phyloP scores from a whole-genome alignment of 164 flowering plant species.

The Umbilicus rupestris region DNA sequence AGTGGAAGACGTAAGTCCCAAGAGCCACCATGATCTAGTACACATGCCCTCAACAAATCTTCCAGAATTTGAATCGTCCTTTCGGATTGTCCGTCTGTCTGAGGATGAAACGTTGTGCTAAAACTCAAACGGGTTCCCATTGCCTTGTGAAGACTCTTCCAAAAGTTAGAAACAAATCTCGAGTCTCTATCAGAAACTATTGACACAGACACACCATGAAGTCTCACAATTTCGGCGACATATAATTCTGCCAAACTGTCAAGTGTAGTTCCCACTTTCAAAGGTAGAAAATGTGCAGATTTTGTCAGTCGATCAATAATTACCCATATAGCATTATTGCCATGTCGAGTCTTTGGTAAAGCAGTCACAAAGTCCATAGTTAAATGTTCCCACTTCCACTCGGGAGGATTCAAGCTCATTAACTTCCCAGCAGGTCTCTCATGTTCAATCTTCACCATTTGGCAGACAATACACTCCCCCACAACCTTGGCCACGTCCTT shows the following conservation, averaged over 20 bases:
- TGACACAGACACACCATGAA: not conserved
- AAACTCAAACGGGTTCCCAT: not conserved
- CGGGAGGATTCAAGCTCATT: not conserved
- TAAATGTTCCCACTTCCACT: too few relatives aligned
- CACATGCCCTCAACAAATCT: not conserved
- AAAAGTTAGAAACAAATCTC: not conserved
- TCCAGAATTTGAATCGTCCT: not conserved
- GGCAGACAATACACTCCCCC: not conserved
- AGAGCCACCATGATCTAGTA: too few relatives aligned
- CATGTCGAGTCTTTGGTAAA: not conserved
- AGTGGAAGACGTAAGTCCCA: not conserved
- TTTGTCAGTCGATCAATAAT: not conserved
- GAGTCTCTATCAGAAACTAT: not conserved
- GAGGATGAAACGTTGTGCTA: not conserved
- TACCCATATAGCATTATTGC: not conserved
- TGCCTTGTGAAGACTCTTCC: not conserved
- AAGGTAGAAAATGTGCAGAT: not conserved
- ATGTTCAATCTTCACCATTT: constrained; percentile 2
- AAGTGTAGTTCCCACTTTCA: not conserved
- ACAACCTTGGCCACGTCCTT: not conserved
- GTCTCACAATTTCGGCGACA: not conserved
- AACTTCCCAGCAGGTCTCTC: not conserved
- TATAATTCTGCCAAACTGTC: not conserved
- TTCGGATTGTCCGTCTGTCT: not conserved
- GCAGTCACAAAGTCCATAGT: not conserved